Percentiles rank a stretch among this genome's conserved stretches.
These are phyloP conservation scores for Aspergillus niger DNA, from an alignment of 2,329 filamentous ascomycete species.

Conservation along the genomic window DNA sequence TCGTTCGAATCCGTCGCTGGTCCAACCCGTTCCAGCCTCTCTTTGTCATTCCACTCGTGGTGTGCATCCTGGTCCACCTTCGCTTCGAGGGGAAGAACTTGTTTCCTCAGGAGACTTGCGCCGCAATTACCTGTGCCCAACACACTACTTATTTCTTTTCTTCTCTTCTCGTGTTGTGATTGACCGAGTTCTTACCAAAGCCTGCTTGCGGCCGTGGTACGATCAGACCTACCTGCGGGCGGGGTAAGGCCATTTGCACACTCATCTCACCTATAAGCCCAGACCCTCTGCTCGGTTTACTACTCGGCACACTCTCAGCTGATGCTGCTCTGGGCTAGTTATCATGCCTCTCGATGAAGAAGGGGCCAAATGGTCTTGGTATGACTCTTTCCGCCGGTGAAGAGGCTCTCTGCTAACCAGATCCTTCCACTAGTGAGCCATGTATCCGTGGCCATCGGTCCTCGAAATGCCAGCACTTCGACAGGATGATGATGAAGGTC, in stretches of 20 bases:
- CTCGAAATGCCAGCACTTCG: slow-evolving; percentile 52
- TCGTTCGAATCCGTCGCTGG: background rate
- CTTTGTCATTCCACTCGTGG: background rate
- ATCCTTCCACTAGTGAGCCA: slow-evolving; percentile 40
- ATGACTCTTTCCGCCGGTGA: slow-evolving; percentile 15
- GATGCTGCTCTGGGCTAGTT: background rate
- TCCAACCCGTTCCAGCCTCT: background rate
- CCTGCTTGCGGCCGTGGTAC: background rate
- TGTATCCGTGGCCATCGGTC: slow-evolving; percentile 53
- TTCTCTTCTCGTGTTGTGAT: background rate
- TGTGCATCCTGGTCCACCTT: background rate
- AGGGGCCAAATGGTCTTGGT: slow-evolving; percentile 51
- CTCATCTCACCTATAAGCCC: background rate
- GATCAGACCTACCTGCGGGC: slow-evolving; percentile 6
- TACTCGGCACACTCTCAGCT: background rate
- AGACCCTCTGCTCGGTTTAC: background rate
- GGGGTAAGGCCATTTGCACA: background rate
- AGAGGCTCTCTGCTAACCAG: background rate
- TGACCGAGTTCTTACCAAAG: background rate
- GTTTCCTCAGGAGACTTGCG: background rate
- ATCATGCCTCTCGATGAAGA: slow-evolving; percentile 49
- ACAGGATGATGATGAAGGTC: slow-evolving; percentile 53
- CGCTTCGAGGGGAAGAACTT: background rate
- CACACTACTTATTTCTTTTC: no score
- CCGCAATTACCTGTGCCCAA: background rate